Evolutionary conservation across 306 rosid species (phyloP), one percentile per base, ranked within the genome.

Genomic region (Mucuna pruriens): DNA sequence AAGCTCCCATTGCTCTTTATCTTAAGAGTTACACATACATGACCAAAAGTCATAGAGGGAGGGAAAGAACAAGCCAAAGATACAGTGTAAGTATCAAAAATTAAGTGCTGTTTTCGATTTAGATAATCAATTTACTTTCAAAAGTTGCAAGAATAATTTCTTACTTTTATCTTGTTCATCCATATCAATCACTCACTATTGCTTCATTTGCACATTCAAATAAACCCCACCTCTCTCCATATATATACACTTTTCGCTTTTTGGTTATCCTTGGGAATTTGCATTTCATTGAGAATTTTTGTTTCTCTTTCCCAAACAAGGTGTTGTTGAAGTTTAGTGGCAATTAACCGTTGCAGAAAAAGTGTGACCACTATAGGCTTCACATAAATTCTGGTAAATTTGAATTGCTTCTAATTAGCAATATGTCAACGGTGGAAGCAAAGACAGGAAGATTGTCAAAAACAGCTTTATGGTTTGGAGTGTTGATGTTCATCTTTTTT

Each of bases 61-160:
- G 7, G 17, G 34, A 55, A 13, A 8, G 13, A 13, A 54, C 33
- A 57, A 22, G 7, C 63, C 62, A 57, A 57, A 57, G 0, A 57
- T 22, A 13, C 40, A 1, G 0, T 26, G 67, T 61, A 15, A 60
- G 66, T 26, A 60, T 23, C 34, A 57, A 0, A 5, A 26, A 26
- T 9, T 26, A 60, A 60, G n/a, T 9, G 20, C 25, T 38, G 1
- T 31, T 77, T 77, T 77, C 34, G 5, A 2, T 70, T 61, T 61
- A 51, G 52, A 77, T 49, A 49, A 83, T 71, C 70, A 77, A 77
- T 51, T 78, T 65, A 52, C 31, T 16, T 64, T 63, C 42, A 49
- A 71, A 7, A 33, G 52, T 62, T 72, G 17, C n/a, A 31, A 64
- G 20, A 54, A 71, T 61, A 67, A 83, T 74, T 49, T 13, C 36